Percentiles rank a stretch among this genome's conserved stretches.
These are phyloP conservation scores for Pythium chondricola DNA, from an alignment of 352 stramenopile species.

Conservation along the genomic window DNA sequence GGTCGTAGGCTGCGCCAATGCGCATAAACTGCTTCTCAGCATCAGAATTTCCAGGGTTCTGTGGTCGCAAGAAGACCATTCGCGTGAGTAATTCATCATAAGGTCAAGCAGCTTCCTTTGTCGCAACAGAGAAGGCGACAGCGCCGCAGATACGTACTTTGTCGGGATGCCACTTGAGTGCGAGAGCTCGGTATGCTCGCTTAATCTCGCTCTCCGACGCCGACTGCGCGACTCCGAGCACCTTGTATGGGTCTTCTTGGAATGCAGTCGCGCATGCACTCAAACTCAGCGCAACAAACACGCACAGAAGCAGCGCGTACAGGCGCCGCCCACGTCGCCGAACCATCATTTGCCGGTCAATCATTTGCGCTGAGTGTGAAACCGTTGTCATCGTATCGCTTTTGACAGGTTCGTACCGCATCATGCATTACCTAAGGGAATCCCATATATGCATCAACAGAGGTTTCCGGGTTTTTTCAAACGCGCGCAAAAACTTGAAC, in stretches of 20 bases:
- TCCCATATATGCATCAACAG: neutral
- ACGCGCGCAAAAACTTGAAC: neutral
- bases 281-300: conserved; percentile 6
- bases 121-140: neutral
- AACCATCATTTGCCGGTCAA: no score
- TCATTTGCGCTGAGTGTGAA: no score
- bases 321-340: neutral
- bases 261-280: conserved; percentile 5
- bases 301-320: conserved; percentile 3
- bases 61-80: neutral
- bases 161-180: conserved; percentile 89
- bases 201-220: conserved; percentile 77
- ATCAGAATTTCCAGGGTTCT: conserved; percentile 58
- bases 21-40: conserved; percentile 75
- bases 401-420: no score
- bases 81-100: no score
- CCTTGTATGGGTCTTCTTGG: conserved; percentile 66
- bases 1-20: conserved; percentile 67
- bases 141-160: conserved; percentile 50
- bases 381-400: no score
- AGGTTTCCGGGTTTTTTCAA: neutral
- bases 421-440: no score
- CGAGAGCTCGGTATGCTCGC: conserved; percentile 76
- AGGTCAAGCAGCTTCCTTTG: neutral
- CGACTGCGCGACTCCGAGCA: conserved; percentile 52